phyloP scores from a whole-genome alignment of 1,284 basidiomycete species.

The Sphaerobolus stellatus region DNA sequence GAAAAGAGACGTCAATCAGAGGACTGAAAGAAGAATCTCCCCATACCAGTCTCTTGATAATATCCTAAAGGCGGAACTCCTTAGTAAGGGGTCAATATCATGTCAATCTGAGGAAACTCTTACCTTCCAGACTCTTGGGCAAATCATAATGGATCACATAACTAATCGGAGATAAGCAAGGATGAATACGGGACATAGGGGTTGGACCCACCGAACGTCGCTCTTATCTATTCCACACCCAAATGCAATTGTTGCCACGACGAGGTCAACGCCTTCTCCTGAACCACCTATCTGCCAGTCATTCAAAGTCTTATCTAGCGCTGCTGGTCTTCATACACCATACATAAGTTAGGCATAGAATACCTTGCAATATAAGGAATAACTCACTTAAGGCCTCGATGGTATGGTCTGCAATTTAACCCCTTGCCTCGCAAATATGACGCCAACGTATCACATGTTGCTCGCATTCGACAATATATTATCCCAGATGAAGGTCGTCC shows the following conservation, averaged over 20 bases:
- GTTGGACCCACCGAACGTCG: conserved; percentile 63
- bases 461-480: conserved; percentile 72
- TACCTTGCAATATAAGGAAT: not conserved
- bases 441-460: conserved; percentile 68
- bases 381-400: conserved; percentile 59
- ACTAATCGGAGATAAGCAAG: conserved; percentile 30
- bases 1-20: conserved; percentile 9
- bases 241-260: conserved; percentile 75
- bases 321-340: conserved; percentile 38
- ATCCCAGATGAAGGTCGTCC: conserved; percentile 70
- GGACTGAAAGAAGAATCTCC: not conserved
- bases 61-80: conserved; percentile 55
- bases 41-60: conserved; percentile 82
- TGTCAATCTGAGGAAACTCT: conserved; percentile 16
- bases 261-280: conserved; percentile 57
- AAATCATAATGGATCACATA: conserved; percentile 79
- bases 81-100: not conserved
- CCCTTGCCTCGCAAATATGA: conserved; percentile 62
- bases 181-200: conserved; percentile 11
- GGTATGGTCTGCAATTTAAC: conserved; percentile 72
- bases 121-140: conserved; percentile 82
- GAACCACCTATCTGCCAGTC: conserved; percentile 61
- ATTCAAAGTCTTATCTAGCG: conserved; percentile 57
- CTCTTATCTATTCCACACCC: conserved; percentile 88
- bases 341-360: conserved; percentile 1